Percentiles rank a stretch among this genome's conserved stretches.
Conservation (phyloP, 306 rosid species). For the Castanospermum australe region DNA sequence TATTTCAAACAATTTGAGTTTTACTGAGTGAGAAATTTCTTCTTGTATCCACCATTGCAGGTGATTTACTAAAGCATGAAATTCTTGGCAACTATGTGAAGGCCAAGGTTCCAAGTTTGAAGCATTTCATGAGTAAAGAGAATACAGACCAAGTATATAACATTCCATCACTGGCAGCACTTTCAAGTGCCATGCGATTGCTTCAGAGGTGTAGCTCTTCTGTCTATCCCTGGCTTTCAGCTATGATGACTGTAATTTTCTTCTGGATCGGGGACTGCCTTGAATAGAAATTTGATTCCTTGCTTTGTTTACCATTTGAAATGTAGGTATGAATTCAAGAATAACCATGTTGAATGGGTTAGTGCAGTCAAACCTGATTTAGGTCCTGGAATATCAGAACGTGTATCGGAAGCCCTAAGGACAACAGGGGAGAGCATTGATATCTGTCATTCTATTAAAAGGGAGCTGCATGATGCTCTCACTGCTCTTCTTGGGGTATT, state of each 20-base stretch:
- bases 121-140: conserved; percentile 50
- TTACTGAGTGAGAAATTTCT: not conserved
- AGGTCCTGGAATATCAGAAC: conserved; percentile 84
- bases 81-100: conserved; percentile 66
- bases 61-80: conserved; percentile 57
- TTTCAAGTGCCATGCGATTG: conserved; percentile 66
- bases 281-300: not conserved
- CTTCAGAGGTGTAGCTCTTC: conserved; percentile 61
- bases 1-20: conserved; percentile 3
- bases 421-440: conserved; percentile 54
- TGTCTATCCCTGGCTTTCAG: conserved; percentile 1
- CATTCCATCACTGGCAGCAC: conserved; percentile 81
- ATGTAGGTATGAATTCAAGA: conserved; percentile 77
- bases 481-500: conserved; percentile 81
- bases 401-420: conserved; percentile 57
- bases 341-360: conserved; percentile 81
- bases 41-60: conserved; percentile 42
- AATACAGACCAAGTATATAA: conserved; percentile 44
- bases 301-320: conserved; percentile 7
- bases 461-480: conserved; percentile 66
- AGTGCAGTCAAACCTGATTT: conserved; percentile 60
- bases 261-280: conserved; percentile 7
- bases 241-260: not conserved
- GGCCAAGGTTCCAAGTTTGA: conserved; percentile 70
- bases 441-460: conserved; percentile 47